Conservation (phyloP, 2,329 filamentous ascomycete genomes). For the Pestalotiopsis sp. region DNA sequence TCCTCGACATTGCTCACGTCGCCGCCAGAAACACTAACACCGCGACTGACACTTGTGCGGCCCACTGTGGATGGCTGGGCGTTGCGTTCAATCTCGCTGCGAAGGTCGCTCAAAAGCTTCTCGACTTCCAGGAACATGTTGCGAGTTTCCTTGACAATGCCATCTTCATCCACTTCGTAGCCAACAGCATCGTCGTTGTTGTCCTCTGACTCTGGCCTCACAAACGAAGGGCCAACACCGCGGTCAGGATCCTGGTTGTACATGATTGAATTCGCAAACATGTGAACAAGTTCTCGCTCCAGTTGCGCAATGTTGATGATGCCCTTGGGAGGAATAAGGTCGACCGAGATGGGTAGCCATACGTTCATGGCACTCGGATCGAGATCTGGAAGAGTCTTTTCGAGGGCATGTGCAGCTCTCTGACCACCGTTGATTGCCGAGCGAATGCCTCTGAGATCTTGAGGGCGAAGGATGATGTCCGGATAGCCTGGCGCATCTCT, state of each 20-base stretch:
- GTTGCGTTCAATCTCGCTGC: slow-evolving; percentile 64
- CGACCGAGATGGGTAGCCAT: slow-evolving; percentile 70
- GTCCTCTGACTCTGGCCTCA: slow-evolving; percentile 42
- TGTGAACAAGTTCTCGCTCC: slow-evolving; percentile 90
- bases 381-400: slow-evolving; percentile 61
- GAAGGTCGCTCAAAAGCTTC: slow-evolving; percentile 74
- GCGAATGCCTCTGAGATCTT: slow-evolving; percentile 78
- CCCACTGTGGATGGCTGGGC: slow-evolving; percentile 37
- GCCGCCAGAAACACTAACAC: slow-evolving; percentile 36
- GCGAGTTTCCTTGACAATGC: slow-evolving; percentile 82
- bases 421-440: slow-evolving; percentile 75
- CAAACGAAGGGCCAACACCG: slow-evolving; percentile 67
- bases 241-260: slow-evolving; percentile 86
- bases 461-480: slow-evolving; percentile 72
- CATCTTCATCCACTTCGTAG: slow-evolving; percentile 78
- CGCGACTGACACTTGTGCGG: slow-evolving; percentile 27
- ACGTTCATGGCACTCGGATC: slow-evolving; percentile 60
- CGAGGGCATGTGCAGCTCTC: slow-evolving; percentile 63
- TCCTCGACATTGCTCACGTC: slow-evolving; percentile 51
- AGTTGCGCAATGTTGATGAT: slow-evolving; percentile 94
- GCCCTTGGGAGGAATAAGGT: slow-evolving; percentile 81
- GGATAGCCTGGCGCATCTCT: slow-evolving; percentile 77
- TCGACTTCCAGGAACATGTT: slow-evolving; percentile 92
- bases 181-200: slow-evolving; percentile 48
- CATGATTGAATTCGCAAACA: slow-evolving; percentile 99